Base-by-base conservation (phyloP, 2,329 filamentous ascomycete genomes). In the Fusarium paranaense region DNA sequence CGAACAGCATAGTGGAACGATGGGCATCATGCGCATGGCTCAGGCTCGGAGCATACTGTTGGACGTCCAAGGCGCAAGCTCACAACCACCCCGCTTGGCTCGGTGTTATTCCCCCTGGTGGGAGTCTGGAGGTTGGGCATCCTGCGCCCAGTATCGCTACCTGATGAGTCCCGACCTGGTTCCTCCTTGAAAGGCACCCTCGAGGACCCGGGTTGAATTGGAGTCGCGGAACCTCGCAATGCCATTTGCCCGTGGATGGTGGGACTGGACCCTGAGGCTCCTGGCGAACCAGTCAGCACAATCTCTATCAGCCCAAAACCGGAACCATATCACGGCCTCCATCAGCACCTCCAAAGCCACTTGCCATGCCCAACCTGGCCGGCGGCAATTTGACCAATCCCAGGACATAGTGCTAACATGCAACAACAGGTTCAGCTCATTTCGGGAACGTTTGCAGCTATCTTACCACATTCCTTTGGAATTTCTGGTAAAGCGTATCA, bases 401-500 rank as follows among this genome's bases (percentile, higher is more conserved):
- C 33, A 6, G 10, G 64, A 33, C 37, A 63, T 20, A 64, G 52
- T 66, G 64, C 80, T 83, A 73, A 82, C 70, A 30, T 27, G 16
- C n/a, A 40, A n/a, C 18, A 4, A 27, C 61, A 83, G 82, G 82
- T 84, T 83, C 79, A 81, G 78, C 81, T 84, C 78, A 81, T 83
- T 83, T 83, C 79, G 76, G 81, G 79, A 83, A 82, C 80, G 80
- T 81, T 81, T 80, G 62, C 76, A 80, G 78, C 79, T 79, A 80
- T 79, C 79, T 80, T 80, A 81, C 80, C 80, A 83, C 81, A 79
- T 81, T 83, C 81, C 82, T 82, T 83, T 74, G 80, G 80, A 82
- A 83, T 83, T 77, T 73, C 76, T 79, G 81, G 80, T 82, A 82
- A 80, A 80, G 78, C 82, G 78, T 76, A 79, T 66, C 64, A 59